Base-by-base conservation (phyloP, 805 yeast species). In the Candida montana region DNA sequence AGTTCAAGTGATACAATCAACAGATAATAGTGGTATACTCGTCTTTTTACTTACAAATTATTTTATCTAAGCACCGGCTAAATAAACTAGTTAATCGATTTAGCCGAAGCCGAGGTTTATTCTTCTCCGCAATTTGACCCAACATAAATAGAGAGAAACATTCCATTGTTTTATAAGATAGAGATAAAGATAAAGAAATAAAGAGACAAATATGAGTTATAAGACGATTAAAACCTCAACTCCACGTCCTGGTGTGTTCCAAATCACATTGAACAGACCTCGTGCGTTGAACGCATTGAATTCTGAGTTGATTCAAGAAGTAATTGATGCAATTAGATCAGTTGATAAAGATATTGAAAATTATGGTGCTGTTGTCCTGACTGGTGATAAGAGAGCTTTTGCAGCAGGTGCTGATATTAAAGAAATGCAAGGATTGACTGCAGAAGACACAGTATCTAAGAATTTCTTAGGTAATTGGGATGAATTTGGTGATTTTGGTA, bases 351-450 rank as follows among this genome's bases (percentile, higher is more conserved):
- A 54, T 12, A 19, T 42, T 5, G 69, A 67, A 31, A 41, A 53
- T 17, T 75, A 63, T 44, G 74, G 74, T 3, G 74, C 77, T 7
- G 68, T 69, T 31, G 74, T 74, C 12, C 41, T 74, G 27, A 71
- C 77, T 11, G 79, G 79, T 1, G 55, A 56, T 31, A 64, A 64
- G 42, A 58, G 54, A 44, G 77, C 76, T 3, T 74, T 74, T 49
- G 78, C 79, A 35, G 77, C 79, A 8, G 79, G 79, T 15, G 79
- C 79, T 11, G 79, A 74, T 49, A 74, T 74, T 58, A 71, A 71
- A 55, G 74, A 72, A 54, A 71, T 74, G 75, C 55, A 62, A 48
- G 54, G 55, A 49, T 52, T 59, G 48, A 55, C 64, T 1, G 59
- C 64, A 28, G 64, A 68, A 24, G 62, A 62, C 17, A 69, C 65